phyloP scores from a whole-genome alignment of 139 green algal species.

The Micractinium sp. region DNA sequence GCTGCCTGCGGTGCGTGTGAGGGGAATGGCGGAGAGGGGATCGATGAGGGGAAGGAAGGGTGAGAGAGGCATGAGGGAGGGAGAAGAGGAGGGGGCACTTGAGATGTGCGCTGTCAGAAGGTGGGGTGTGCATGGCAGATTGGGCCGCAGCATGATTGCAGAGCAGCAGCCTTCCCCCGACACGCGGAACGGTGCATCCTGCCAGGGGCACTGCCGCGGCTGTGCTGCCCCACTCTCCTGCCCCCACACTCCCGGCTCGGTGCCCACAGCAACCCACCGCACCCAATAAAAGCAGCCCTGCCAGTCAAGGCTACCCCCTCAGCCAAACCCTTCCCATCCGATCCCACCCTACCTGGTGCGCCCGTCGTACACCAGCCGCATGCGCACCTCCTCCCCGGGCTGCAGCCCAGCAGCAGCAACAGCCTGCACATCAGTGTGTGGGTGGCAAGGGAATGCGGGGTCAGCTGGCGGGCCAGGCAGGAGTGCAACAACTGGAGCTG shows the following conservation, averaged over 20 bases:
- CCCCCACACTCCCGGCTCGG: no score
- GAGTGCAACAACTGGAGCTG: background rate
- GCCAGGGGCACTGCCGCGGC: no score
- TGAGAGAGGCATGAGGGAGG: background rate
- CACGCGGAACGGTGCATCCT: no score
- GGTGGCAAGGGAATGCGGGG: background rate
- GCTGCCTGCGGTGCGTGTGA: background rate
- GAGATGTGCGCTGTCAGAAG: no score
- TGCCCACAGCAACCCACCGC: no score
- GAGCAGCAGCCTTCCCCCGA: no score
- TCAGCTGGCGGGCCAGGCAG: background rate
- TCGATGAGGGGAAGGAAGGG: background rate
- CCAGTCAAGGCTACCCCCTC: no score
- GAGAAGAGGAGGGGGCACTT: no score
- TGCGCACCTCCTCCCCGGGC: conserved; percentile 22
- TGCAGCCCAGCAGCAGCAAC: conserved; percentile 6
- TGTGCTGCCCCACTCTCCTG: no score
- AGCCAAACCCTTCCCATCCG: no score
- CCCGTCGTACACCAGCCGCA: conserved; percentile 28
- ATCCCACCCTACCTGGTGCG: background rate
- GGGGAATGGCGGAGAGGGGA: background rate
- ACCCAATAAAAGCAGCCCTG: no score
- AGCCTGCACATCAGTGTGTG: conserved; percentile 2
- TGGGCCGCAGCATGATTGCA: background rate
- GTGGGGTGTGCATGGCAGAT: no score